phyloP scores from a whole-genome alignment of 2,329 filamentous ascomycete genomes.

The Zymoseptoria ardabiliae region DNA sequence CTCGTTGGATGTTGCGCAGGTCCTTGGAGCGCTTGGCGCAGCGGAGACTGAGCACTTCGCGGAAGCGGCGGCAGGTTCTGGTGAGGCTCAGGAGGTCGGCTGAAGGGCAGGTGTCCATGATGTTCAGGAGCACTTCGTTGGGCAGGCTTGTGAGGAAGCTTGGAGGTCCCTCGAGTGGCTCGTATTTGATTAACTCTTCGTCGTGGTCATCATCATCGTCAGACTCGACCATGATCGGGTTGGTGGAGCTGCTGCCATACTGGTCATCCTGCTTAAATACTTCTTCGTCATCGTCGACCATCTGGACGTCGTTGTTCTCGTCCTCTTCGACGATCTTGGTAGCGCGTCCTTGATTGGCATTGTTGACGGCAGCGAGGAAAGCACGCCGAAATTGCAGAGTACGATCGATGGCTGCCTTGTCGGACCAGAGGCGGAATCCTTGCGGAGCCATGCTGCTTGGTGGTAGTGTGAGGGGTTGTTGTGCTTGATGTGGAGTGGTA shows the following conservation, averaged over 20 bases:
- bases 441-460: not conserved
- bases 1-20: not conserved
- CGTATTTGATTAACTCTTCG: not conserved
- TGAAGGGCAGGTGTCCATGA: not conserved
- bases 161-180: not conserved
- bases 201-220: not conserved
- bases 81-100: not conserved
- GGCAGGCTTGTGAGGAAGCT: not conserved
- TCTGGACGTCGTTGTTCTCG: not conserved
- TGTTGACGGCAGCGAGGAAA: not conserved
- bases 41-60: not conserved
- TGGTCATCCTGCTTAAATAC: not conserved
- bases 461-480: not conserved
- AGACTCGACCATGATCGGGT: not conserved
- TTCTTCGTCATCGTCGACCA: not conserved
- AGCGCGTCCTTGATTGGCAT: not conserved
- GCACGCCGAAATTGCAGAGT: too few species aligned
- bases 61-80: not conserved
- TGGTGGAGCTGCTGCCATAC: not conserved
- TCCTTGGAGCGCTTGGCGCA: not conserved
- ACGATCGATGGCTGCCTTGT: not conserved
- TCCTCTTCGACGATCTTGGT: not conserved
- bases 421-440: not conserved
- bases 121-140: not conserved
- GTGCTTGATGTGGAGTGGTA: not conserved